Evolutionary conservation across 2,329 filamentous ascomycete species (phyloP), one percentile per base, ranked within the genome.

Genomic region (Epichloe baconii): DNA sequence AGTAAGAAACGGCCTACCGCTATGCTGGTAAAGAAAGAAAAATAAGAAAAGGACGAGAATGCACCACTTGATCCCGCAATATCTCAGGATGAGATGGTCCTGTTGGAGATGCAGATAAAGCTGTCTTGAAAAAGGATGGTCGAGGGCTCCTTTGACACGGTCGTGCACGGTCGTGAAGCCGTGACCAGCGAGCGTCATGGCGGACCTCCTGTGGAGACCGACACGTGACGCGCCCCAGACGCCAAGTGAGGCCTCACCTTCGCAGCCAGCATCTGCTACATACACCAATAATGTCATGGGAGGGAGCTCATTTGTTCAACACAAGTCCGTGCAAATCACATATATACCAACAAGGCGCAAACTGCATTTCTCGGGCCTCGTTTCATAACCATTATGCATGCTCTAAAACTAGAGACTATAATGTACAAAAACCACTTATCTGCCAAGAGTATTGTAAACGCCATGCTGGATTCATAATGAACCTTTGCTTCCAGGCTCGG

Each of bases 151-250:
- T 54, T 52, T 44, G 53, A 49, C 44, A 23, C 35, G 36, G 19
- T 19, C 19, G 19, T 19, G 19, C 19, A 19, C 19, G 50, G 50
- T 54, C 53, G 2, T 26, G 23, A 26, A 26, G 23, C 8, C 57
- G 56, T 62, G 55, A 60, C 56, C 60, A 59, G 63, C 23, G 26
- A 31, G 7, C 58, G 58, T 66, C 65, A 66, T 65, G 49, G 41
- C 17, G 23, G 56, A 51, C 54, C 49, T 51, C 50, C 45, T 54
- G 53, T 57, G 52, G 50, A 53, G 51, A 53, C 41, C 42, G 48
- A 11, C 63, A 65, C 64, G 63, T 66, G 62, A 66, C 36, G n/a
- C 26, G 31, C 8, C 10, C 8, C 31, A 31, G 31, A 31, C 31
- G 3, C 1, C 31, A 31, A 31, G 31, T 31, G 19, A 21, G 19